Evolutionary conservation across 2,329 filamentous ascomycete genomes (phyloP), one percentile per base, ranked within the genome.

Genomic region (Alternaria sp.): DNA sequence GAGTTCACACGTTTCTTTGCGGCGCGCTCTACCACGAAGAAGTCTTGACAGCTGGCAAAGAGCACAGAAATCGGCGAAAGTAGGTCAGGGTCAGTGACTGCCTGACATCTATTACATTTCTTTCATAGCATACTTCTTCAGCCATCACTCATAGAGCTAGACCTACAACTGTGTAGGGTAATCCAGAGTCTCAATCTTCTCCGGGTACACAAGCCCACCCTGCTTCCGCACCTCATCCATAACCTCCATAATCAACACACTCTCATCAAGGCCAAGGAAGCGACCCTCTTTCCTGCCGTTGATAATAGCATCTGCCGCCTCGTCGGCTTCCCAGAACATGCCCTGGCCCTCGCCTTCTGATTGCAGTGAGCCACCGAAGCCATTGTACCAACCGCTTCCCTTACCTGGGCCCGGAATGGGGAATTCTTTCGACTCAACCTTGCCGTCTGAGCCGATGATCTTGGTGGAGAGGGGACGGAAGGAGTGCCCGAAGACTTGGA

Each of bases 241-340:
- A 3, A 87, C 84, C 77, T 94, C 90, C 93, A 97, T 97, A 67
- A 97, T 93, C 53, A 89, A 86, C 58, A 96, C 84, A 75, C 91
- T 95, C 85, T 97, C 94, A 49, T 90, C 88, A 80, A 96, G 82
- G 12, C 86, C 86, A 51, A 79, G 71, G 58, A 70, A 79, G 59
- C 87, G 85, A 76, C 92, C 93, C 84, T 97, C 90, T 73, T 90
- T 87, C 81, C 88, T 89, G 21, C 93, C 92, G 76, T 96, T 93
- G 46, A 90, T 85, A 61, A 97, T 76, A 69, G 91, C 92, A 49
- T 89, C 85, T 26, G 90, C 92, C 68, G 88, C 90, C 83, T 93
- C 92, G 77, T 94, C 92, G 1, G 92, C 92, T 79, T 94, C 91
- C 90, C 90, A 95, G 82, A 93, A 96, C 92, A 96, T 96, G 54